Evolutionary conservation across 495 filamentous ascomycete genomes (phyloP).

Genomic region (Clavariopsis aquatica): DNA sequence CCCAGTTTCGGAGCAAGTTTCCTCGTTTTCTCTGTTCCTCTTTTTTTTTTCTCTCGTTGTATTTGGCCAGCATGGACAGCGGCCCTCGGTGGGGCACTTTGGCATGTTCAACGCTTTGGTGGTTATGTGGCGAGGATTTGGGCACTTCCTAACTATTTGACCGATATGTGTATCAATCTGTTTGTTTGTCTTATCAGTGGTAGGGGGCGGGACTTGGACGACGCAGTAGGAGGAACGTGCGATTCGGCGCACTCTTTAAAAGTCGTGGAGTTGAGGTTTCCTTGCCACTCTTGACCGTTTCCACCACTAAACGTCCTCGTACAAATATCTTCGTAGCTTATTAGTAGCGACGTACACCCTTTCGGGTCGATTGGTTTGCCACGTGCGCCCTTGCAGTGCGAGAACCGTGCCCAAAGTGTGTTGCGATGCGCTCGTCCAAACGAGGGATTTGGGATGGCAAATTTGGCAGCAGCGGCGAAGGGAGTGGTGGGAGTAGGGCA

Average conservation of each 20-base stretch:
- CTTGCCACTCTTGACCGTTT: not conserved
- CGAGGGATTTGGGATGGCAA: not conserved
- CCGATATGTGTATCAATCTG: slow-evolving; percentile 6
- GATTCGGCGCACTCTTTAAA: not conserved
- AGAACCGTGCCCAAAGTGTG: not conserved
- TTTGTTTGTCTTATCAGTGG: slow-evolving; percentile 6
- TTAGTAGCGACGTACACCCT: not conserved
- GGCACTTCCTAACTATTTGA: slow-evolving; percentile 8
- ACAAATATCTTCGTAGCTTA: not conserved
- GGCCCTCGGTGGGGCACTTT: slow-evolving; percentile 1
- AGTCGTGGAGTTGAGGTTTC: not conserved
- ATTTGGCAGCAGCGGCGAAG: not conserved
- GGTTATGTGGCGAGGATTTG: not conserved
- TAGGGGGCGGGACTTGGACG: not conserved
- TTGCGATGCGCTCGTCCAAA: not conserved
- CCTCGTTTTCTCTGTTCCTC: slow-evolving; percentile 13
- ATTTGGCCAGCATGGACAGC: slow-evolving; percentile 25
- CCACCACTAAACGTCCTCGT: not conserved
- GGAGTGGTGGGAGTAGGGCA: not conserved
- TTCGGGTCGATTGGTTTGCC: not conserved
- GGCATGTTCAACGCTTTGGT: slow-evolving; percentile 12
- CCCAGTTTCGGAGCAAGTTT: slow-evolving; percentile 38
- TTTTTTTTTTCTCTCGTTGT: slow-evolving; percentile 30
- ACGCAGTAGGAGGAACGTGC: not conserved
- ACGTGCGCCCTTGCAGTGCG: not conserved